Evolutionary conservation across 2,329 filamentous ascomycete species (phyloP).

Genomic region (Aspergillus oerlinghausenensis): DNA sequence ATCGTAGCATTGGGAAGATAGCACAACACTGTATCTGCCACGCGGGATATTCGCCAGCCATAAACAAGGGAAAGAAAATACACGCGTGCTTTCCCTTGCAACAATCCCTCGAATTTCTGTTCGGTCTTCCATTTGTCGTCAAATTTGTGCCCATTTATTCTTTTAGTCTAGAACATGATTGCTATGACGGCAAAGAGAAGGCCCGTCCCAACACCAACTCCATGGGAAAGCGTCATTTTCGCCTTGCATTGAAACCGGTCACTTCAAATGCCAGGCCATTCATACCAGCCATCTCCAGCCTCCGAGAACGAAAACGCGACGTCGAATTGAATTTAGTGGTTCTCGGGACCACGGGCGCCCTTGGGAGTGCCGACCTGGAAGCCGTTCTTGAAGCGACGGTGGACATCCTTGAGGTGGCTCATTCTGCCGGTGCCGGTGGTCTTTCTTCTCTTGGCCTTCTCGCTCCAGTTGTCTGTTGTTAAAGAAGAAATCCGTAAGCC

Average conservation of each 20-base stretch:
- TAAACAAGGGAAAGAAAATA: conserved; percentile 38
- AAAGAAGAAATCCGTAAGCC: conserved; percentile 26
- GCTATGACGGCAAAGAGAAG: conserved; percentile 25
- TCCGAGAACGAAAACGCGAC: conserved; percentile 36
- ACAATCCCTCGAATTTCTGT: conserved; percentile 26
- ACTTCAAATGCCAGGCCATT: conserved; percentile 34
- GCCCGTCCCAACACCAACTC: conserved; percentile 34
- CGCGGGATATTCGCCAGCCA: conserved; percentile 37
- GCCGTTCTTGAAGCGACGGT: conserved; percentile 94
- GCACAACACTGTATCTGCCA: conserved; percentile 35
- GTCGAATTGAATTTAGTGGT: conserved; percentile 36
- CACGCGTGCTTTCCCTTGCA: conserved; percentile 32
- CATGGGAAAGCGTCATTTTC: conserved; percentile 32
- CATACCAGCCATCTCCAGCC: conserved; percentile 38
- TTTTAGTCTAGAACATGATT: conserved; percentile 25
- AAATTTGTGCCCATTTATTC: conserved; percentile 14
- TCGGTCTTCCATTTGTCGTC: conserved; percentile 23
- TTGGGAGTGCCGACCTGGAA: conserved; percentile 90
- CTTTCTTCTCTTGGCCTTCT: conserved; percentile 99
- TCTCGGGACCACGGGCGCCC: conserved; percentile 66
- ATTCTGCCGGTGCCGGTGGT: conserved; percentile 95
- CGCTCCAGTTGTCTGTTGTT: conserved; percentile 89
- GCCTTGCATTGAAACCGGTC: conserved; percentile 32
- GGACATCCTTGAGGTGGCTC: conserved; percentile 87
- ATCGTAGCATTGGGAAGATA: conserved; percentile 22